These are phyloP conservation scores for Solanum etuberosum DNA, from an alignment of 257 asterid genomes.

Conservation along the genomic window DNA sequence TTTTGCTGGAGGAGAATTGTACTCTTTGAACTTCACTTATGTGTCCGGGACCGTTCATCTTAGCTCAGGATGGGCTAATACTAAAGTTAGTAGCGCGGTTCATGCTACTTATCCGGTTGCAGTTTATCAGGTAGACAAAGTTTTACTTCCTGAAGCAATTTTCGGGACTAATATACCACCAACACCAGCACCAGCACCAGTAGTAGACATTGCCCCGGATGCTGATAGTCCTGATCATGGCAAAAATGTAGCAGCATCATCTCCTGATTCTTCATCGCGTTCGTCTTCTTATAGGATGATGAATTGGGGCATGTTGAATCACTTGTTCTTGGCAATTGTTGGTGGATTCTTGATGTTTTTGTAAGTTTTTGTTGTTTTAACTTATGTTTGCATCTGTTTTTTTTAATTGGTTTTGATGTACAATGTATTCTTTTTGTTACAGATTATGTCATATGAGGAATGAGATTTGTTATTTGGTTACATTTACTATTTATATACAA, in stretches of 20 bases:
- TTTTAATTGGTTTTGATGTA: neutral
- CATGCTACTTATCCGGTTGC: constrained; percentile 61
- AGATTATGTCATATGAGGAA: neutral
- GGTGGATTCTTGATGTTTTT: neutral
- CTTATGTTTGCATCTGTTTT: neutral
- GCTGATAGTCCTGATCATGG: constrained; percentile 45
- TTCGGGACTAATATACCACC: constrained; percentile 80
- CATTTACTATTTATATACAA: neutral
- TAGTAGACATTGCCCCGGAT: constrained; percentile 36
- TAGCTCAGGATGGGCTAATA: constrained; percentile 56
- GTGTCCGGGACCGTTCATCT: constrained; percentile 40
- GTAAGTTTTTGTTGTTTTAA: neutral
- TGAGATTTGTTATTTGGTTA: neutral
- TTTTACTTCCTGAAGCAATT: constrained; percentile 57
- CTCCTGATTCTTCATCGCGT: constrained; percentile 21
- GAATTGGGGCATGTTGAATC: constrained; percentile 9
- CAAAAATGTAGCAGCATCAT: constrained; percentile 1
- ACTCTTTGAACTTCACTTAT: constrained; percentile 43
- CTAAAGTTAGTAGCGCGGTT: constrained; percentile 57
- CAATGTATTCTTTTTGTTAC: neutral
- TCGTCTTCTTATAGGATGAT: constrained; percentile 16
- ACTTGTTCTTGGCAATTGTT: constrained; percentile 19
- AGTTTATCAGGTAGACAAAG: constrained; percentile 46
- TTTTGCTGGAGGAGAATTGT: constrained; percentile 44
- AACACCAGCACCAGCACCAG: constrained; percentile 60